A percentile compares a stretch with the other conserved stretches of the same genome.
phyloP scores from a whole-genome alignment of 2,329 filamentous ascomycete genomes.

The Diplocarpon mali region DNA sequence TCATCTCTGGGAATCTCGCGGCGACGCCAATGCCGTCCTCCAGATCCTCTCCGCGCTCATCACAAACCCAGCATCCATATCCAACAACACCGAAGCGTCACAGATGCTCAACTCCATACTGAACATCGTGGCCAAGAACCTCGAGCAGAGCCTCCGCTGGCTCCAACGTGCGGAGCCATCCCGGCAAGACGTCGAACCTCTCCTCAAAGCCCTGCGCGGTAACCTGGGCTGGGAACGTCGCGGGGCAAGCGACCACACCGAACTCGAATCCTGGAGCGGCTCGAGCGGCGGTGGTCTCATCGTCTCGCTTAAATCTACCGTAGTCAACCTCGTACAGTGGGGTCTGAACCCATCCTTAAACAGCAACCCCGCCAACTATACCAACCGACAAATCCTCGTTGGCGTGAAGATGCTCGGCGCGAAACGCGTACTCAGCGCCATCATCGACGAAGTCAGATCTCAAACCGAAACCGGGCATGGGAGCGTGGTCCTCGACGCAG shows the following conservation, averaged over 20 bases:
- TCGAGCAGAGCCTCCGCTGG: constrained; percentile 55
- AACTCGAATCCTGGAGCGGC: constrained; percentile 57
- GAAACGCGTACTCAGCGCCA: constrained; percentile 44
- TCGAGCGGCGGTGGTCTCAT: constrained; percentile 44
- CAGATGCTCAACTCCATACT: constrained; percentile 62
- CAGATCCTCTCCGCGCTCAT: constrained; percentile 63
- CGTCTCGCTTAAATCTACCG: constrained; percentile 45
- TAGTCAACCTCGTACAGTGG: constrained; percentile 58
- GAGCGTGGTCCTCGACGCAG: constrained; percentile 56
- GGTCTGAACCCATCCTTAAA: constrained; percentile 44
- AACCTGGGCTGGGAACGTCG: constrained; percentile 48
- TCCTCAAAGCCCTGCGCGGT: constrained; percentile 53
- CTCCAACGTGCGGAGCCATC: constrained; percentile 56
- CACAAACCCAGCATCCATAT: constrained; percentile 52
- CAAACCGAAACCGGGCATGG: constrained; percentile 49
- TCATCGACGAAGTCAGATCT: constrained; percentile 57
- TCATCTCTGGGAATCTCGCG: constrained; percentile 56
- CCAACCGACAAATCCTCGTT: constrained; percentile 57
- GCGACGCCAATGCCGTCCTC: constrained; percentile 57
- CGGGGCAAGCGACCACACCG: constrained; percentile 49
- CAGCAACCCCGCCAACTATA: constrained; percentile 53
- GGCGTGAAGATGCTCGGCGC: constrained; percentile 52
- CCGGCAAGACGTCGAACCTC: constrained; percentile 57
- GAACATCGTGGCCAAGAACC: constrained; percentile 56
- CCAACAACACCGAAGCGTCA: constrained; percentile 48